phyloP scores from a whole-genome alignment of 129 eudicot species.

The Centaurea solstitialis region DNA sequence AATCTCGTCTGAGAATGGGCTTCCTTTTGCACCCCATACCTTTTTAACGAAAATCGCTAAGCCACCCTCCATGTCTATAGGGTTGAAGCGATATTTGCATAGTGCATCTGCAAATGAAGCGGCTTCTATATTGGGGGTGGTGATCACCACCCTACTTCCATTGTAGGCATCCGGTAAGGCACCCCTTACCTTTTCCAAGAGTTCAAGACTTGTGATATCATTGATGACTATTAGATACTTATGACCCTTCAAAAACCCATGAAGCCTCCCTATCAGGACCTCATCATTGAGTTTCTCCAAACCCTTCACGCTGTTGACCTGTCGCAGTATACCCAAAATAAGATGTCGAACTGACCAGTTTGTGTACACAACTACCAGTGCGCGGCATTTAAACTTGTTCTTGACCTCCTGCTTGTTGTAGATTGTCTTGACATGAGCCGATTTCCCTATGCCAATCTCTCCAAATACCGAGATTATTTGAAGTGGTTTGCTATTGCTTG shows the following conservation, averaged over 20 bases:
- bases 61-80: constrained; percentile 28
- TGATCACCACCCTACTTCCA: constrained; percentile 49
- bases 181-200: constrained; percentile 14
- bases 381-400: constrained; percentile 29
- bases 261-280: constrained; percentile 5
- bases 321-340: constrained; percentile 28
- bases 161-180: constrained; percentile 31
- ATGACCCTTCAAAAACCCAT: background rate
- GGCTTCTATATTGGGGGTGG: constrained; percentile 36
- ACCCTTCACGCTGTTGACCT: background rate
- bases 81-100: constrained; percentile 15
- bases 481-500: constrained; percentile 24
- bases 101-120: constrained; percentile 15
- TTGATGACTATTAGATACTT: constrained; percentile 1
- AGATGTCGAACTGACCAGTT: constrained; percentile 16
- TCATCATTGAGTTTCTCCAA: constrained; percentile 19
- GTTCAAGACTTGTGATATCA: constrained; percentile 30
- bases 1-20: constrained; percentile 17
- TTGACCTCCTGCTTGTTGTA: constrained; percentile 27
- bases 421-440: constrained; percentile 34
- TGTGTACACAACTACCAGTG: constrained; percentile 27
- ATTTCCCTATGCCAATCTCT: constrained; percentile 40
- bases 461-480: constrained; percentile 37
- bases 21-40: constrained; percentile 24
- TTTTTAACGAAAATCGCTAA: constrained; percentile 31